Base-by-base conservation (phyloP, 305 asterid genomes). In the Lippia alba region DNA sequence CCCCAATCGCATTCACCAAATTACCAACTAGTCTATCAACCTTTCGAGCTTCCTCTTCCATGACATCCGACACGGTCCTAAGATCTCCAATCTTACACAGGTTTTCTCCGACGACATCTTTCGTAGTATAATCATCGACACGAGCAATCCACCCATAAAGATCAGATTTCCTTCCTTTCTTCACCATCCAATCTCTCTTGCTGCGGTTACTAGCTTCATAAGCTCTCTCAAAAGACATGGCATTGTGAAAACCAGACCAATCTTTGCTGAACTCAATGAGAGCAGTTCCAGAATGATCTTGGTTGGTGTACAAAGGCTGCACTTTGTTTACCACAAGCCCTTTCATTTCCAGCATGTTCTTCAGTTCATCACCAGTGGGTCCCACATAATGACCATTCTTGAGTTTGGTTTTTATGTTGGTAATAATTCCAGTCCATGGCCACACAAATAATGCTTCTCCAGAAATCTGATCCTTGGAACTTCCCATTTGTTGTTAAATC, bases 121-220 rank as follows among this genome's bases (percentile, higher is more conserved):
- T 73, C 44, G 89, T 62, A 30, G 78, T 58, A 70, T 83, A 87
- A 69, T 87, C 93, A 78, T 85, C 91, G 5, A 76, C 83, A 62
- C 91, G 85, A 59, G 91, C 93, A 79, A 85, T 79, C 93, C 93
- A 87, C 16, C 82, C 93, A 78, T 74, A 85, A 44, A 85, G 79
- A 76, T 69, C 79, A 63, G 78, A 67, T 16, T 74, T 76, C 12
- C 2, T 10, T 30, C 61, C 80, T 44, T 56, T 78, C 17, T 60
- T 83, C 24, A 60, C 77, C 54, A 68, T 64, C 89, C 84, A 79
- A 39, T 77, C 66, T 65, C 56, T 66, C 66, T 73, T 82, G 46
- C 86, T 78, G 16, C 64, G 84, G 51, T 73, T 75, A 51, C 77
- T 64, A 76, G 80, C 77, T 73, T 73, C 80, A 36, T 79, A 79